Percentiles rank a stretch among this genome's conserved stretches.
phyloP scores from a whole-genome alignment of 495 filamentous ascomycete genomes.

The Amniculicola lignicola region DNA sequence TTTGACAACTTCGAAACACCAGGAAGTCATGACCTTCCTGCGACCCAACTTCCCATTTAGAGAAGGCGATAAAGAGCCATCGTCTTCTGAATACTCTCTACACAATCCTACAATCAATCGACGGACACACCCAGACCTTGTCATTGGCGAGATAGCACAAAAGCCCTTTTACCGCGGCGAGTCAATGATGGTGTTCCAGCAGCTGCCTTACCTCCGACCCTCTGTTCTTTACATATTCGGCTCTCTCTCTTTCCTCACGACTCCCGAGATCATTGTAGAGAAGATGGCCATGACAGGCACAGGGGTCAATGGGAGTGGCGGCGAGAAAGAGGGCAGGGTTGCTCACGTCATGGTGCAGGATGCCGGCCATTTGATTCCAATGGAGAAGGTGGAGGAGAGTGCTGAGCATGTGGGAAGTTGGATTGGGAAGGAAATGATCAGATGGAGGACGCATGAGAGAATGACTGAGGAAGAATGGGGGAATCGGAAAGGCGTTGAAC shows the following conservation, averaged over 20 bases:
- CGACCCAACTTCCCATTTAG: slow-evolving; percentile 35
- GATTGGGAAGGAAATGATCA: slow-evolving; percentile 58
- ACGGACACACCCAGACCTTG: slow-evolving; percentile 41
- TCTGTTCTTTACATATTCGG: slow-evolving; percentile 84
- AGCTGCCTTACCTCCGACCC: slow-evolving; percentile 68
- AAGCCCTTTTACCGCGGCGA: slow-evolving; percentile 78
- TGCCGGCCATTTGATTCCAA: slow-evolving; percentile 77
- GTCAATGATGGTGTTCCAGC: slow-evolving; percentile 55
- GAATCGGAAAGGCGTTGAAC: slow-evolving; percentile 35
- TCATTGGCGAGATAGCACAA: slow-evolving; percentile 10
- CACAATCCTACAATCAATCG: slow-evolving; percentile 38
- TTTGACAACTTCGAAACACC: slow-evolving; percentile 42
- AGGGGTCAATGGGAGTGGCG: slow-evolving; percentile 68
- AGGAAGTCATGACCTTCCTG: slow-evolving; percentile 46
- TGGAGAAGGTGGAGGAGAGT: slow-evolving; percentile 67
- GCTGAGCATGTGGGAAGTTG: slow-evolving; percentile 59
- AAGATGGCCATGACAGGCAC: slow-evolving; percentile 65
- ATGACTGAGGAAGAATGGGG: slow-evolving; percentile 56
- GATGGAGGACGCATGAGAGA: slow-evolving; percentile 63
- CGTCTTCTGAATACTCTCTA: slow-evolving; percentile 23
- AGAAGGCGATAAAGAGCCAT: slow-evolving; percentile 8
- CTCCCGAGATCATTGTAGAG: slow-evolving; percentile 47
- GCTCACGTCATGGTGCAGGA: slow-evolving; percentile 61
- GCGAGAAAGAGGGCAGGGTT: slow-evolving; percentile 63
- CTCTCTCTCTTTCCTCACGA: slow-evolving; percentile 59